These are phyloP conservation scores for Daldinia sp. DNA, from an alignment of 2,329 filamentous ascomycete species.

Conservation along the genomic window DNA sequence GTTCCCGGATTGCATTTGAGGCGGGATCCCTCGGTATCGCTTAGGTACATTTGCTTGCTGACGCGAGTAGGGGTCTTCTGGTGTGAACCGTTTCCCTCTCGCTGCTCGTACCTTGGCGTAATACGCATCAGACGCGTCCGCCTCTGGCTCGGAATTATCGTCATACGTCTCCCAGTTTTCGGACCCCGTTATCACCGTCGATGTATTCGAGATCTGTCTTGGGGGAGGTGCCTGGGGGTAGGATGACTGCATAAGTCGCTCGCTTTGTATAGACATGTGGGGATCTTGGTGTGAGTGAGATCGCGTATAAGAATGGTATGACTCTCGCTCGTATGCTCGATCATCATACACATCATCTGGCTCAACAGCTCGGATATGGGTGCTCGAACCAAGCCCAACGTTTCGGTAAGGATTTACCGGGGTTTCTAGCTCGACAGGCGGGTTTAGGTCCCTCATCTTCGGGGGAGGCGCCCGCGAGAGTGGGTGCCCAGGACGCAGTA, in stretches of 20 bases:
- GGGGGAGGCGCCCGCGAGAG: slow-evolving; percentile 79
- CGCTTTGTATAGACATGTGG: slow-evolving; percentile 58
- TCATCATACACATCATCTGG: slow-evolving; percentile 93
- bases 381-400: slow-evolving; percentile 63
- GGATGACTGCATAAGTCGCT: slow-evolving; percentile 51
- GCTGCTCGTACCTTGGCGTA: slow-evolving; percentile 81
- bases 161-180: slow-evolving; percentile 99
- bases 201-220: slow-evolving; percentile 80
- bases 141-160: slow-evolving; percentile 81
- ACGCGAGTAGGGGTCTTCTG: slow-evolving; percentile 59
- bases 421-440: slow-evolving; percentile 64
- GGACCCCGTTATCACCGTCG: slow-evolving; percentile 82
- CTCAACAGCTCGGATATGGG: slow-evolving; percentile 69
- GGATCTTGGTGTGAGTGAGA: slow-evolving; percentile 53
- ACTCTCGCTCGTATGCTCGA: slow-evolving; percentile 69
- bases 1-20: slow-evolving; percentile 61
- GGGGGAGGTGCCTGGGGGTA: slow-evolving; percentile 59
- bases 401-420: slow-evolving; percentile 63
- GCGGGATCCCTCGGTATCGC: slow-evolving; percentile 66
- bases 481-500: slow-evolving; percentile 67
- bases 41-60: slow-evolving; percentile 62
- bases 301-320: slow-evolving; percentile 54
- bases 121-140: slow-evolving; percentile 81
- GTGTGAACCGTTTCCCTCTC: slow-evolving; percentile 72
- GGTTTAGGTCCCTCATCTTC: slow-evolving; percentile 86